A percentile compares a stretch with the other conserved stretches of the same genome.
These are phyloP conservation scores for Phyllostachys edulis DNA, from an alignment of 176 grass and related monocot species.

Conservation along the genomic window DNA sequence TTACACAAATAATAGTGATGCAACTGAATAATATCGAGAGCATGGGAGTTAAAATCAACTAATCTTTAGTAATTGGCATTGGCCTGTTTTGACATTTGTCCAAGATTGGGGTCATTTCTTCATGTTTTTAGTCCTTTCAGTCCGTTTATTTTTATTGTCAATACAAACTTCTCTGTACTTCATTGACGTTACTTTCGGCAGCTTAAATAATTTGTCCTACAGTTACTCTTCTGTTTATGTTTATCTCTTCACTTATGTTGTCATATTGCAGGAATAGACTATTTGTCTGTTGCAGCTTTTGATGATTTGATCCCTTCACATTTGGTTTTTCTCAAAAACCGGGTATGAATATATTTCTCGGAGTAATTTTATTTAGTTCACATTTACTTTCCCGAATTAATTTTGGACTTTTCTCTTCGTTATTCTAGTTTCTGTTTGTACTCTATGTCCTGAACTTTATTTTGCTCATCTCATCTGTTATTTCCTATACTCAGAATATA, in stretches of 20 bases:
- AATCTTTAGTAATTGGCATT: not conserved
- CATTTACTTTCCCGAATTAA: not conserved
- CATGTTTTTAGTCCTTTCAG: not conserved
- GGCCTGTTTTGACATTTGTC: not conserved
- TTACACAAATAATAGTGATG: not conserved
- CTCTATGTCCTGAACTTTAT: slow-evolving; percentile 2
- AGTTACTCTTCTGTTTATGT: not conserved
- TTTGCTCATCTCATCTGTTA: not conserved
- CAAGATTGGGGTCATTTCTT: not conserved
- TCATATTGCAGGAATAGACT: slow-evolving; percentile 48
- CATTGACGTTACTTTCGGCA: not conserved
- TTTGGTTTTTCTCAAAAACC: slow-evolving; percentile 47
- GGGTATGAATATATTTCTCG: slow-evolving; percentile 23
- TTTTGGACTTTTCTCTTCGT: not conserved
- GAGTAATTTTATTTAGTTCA: slow-evolving; percentile 10
- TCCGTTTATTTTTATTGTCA: not conserved
- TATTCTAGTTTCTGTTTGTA: not conserved
- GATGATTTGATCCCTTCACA: slow-evolving; percentile 51
- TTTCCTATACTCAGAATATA: not conserved
- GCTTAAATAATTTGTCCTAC: not conserved
- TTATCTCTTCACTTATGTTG: not conserved
- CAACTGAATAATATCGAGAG: not conserved
- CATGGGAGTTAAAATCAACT: not conserved
- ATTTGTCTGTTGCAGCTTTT: slow-evolving; percentile 58
- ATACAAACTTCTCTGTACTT: not conserved